Evolutionary conservation across 2,329 filamentous ascomycete species (phyloP).

Genomic region (Fusarium irregulare): DNA sequence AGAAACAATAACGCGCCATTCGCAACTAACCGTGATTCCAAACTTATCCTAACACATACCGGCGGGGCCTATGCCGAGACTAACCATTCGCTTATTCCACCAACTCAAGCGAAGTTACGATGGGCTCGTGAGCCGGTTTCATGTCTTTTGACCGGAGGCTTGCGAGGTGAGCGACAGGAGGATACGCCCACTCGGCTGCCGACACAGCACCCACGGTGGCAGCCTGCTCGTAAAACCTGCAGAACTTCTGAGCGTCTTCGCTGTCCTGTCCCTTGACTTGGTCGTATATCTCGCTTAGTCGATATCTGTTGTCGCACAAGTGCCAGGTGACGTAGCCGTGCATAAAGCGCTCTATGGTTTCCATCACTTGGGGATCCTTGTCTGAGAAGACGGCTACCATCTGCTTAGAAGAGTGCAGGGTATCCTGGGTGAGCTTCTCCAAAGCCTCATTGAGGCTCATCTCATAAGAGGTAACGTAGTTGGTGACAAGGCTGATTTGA

Average conservation of each 20-base stretch:
- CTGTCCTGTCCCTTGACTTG: background rate
- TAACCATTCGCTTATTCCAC: background rate
- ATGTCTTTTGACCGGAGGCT: background rate
- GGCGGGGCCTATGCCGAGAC: background rate
- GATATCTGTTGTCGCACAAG: background rate
- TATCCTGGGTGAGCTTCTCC: background rate
- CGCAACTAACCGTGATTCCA: background rate
- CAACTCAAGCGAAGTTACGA: background rate
- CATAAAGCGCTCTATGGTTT: constrained; percentile 3
- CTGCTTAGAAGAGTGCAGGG: background rate
- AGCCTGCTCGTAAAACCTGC: background rate
- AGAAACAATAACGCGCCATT: background rate
- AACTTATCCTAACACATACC: background rate
- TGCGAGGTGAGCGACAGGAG: background rate
- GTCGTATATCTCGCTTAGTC: background rate
- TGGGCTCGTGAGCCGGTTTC: background rate
- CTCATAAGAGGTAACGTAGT: background rate
- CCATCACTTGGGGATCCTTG: constrained; percentile 4
- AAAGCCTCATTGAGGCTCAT: background rate
- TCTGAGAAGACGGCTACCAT: background rate
- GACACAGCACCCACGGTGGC: background rate
- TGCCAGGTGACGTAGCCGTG: constrained; percentile 1
- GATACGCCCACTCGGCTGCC: background rate
- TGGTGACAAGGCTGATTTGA: background rate
- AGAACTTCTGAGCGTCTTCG: background rate